Percentiles rank a stretch among this genome's conserved stretches.
phyloP scores from a whole-genome alignment of 2,329 filamentous ascomycete species.

The Talaromyces sp. region DNA sequence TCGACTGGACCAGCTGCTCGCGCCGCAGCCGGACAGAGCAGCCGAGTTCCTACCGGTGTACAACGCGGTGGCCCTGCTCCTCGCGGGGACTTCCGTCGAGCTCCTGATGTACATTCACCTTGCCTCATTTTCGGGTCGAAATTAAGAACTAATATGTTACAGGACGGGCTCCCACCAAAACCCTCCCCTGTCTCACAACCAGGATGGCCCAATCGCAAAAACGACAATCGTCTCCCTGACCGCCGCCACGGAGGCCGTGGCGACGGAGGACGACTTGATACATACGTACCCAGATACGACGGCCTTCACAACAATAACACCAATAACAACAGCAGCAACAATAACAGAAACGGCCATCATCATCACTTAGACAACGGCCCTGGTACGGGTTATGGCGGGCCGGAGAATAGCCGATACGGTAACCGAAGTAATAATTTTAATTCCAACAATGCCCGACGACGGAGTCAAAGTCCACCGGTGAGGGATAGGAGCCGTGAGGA shows the following conservation, averaged over 20 bases:
- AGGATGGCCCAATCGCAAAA: conserved; percentile 28
- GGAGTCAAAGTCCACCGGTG: conserved; percentile 35
- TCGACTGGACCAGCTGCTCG: conserved; percentile 32
- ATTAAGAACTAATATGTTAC: conserved; percentile 1
- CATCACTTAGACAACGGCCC: conserved; percentile 3
- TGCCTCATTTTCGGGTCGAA: conserved; percentile 20
- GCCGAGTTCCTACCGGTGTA: conserved; percentile 33
- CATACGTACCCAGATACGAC: conserved; percentile 37
- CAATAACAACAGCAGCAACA: not conserved
- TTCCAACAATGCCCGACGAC: conserved; percentile 23
- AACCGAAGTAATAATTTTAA: conserved; percentile 30
- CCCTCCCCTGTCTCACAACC: conserved; percentile 31
- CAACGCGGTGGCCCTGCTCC: conserved; percentile 29
- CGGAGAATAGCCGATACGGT: conserved; percentile 18
- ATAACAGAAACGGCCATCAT: not conserved
- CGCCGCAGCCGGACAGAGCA: conserved; percentile 29
- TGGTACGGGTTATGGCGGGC: not conserved
- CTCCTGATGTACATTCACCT: conserved; percentile 26
- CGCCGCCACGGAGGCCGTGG: conserved; percentile 25
- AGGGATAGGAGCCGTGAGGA: conserved; percentile 27
- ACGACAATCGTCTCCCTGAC: conserved; percentile 26
- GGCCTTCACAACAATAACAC: conserved; percentile 13
- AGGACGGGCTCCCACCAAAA: conserved; percentile 37
- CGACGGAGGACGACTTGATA: conserved; percentile 31
- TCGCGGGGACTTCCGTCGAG: conserved; percentile 24